phyloP scores from a whole-genome alignment of 306 rosid genomes.

The Vigna trinervia region DNA sequence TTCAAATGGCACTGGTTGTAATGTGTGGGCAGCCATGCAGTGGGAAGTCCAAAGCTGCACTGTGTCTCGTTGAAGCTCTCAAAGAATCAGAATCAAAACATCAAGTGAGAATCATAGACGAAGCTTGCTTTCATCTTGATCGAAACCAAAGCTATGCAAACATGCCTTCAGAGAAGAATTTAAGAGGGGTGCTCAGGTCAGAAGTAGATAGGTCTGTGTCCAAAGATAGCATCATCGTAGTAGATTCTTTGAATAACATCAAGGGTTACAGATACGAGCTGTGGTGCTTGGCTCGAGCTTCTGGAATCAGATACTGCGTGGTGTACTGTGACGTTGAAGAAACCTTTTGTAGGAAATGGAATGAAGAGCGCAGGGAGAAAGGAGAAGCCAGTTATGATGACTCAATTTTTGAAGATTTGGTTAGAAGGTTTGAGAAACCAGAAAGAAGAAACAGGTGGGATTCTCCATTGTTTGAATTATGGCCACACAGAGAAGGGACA shows the following conservation, averaged over 20 bases:
- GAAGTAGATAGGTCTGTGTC: slow-evolving; percentile 91
- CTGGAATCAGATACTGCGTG: slow-evolving; percentile 87
- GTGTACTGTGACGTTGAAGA: slow-evolving; percentile 80
- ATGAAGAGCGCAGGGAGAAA: slow-evolving; percentile 72
- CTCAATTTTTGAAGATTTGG: slow-evolving; percentile 79
- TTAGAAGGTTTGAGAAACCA: slow-evolving; percentile 85
- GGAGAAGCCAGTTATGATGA: slow-evolving; percentile 69
- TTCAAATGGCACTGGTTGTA: slow-evolving; percentile 87
- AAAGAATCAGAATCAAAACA: slow-evolving; percentile 64
- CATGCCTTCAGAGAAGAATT: slow-evolving; percentile 89
- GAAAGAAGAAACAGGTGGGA: slow-evolving; percentile 95
- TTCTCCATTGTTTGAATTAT: slow-evolving; percentile 86
- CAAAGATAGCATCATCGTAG: slow-evolving; percentile 68
- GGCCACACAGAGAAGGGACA: slow-evolving; percentile 71
- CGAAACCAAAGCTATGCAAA: slow-evolving; percentile 84
- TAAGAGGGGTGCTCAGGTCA: slow-evolving; percentile 88
- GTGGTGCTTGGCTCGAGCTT: slow-evolving; percentile 96
- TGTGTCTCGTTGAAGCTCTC: slow-evolving; percentile 67
- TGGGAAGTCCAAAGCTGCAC: slow-evolving; percentile 73
- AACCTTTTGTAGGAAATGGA: slow-evolving; percentile 76
- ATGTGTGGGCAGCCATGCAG: slow-evolving; percentile 95
- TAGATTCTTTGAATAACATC: slow-evolving; percentile 89
- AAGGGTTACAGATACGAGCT: slow-evolving; percentile 93
- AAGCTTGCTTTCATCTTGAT: slow-evolving; percentile 78
- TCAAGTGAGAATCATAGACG: slow-evolving; percentile 72